These are phyloP conservation scores for Conidiobolus incongruus DNA, from an alignment of 371 early-diverging fungal species.

Conservation along the genomic window DNA sequence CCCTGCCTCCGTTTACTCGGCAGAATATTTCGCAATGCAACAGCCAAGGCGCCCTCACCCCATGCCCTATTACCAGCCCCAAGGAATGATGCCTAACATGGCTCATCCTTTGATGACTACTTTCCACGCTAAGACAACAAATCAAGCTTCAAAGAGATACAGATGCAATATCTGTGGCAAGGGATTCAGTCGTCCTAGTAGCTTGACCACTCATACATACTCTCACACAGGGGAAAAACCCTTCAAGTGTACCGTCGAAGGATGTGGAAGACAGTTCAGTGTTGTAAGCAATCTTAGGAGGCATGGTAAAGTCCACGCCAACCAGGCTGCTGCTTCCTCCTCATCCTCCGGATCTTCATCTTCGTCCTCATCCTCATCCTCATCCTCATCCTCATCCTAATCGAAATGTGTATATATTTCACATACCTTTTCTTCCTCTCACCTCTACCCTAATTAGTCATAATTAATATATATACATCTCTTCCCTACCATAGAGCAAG, in stretches of 20 bases:
- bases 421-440: too few relatives aligned
- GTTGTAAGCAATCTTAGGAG: conserved; percentile 8
- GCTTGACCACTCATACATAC: conserved; percentile 11
- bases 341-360: too few relatives aligned
- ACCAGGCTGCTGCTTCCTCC: too few relatives aligned
- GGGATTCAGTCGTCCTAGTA: conserved; percentile 46
- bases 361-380: too few relatives aligned
- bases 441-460: too few relatives aligned
- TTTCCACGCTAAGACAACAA: not conserved
- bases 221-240: conserved; percentile 18
- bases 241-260: conserved; percentile 12
- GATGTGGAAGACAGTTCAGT: conserved; percentile 14
- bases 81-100: not conserved
- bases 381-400: too few relatives aligned
- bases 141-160: conserved; percentile 14
- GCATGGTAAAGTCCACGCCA: conserved; percentile 7
- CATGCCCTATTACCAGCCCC: not conserved
- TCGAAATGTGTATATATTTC: too few relatives aligned
- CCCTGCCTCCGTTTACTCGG: not conserved
- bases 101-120: not conserved
- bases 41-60: not conserved
- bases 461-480: too few relatives aligned
- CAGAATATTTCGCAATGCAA: not conserved
- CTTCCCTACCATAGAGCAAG: too few relatives aligned
- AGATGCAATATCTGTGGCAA: conserved; percentile 41